Base-by-base conservation (phyloP, 495 filamentous ascomycete genomes). In the Talaromyces thailandensis region DNA sequence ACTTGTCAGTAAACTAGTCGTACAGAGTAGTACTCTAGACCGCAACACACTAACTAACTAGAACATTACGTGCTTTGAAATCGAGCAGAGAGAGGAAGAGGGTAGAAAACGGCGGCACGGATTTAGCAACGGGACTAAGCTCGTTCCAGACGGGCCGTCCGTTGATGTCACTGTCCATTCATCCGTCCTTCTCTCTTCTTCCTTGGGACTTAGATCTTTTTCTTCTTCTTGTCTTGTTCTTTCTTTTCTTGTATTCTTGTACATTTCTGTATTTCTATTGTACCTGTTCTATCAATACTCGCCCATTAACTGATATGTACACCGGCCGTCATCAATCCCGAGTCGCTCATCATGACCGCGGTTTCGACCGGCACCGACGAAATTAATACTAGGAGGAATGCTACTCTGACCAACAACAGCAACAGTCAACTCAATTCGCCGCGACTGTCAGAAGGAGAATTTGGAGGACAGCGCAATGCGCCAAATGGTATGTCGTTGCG, bases 271-370 rank as follows among this genome's bases (percentile, higher is more conserved):
- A 48, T 48, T 21, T 43, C 21, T 63, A 61, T 45, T 61, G 67
- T 65, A 68, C 69, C 16, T 53, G 63, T 63, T 66, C 35, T 64
- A 31, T 32, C 32, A 48, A 6, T 26, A 48, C 52, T 58, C 57
- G 40, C 51, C 59, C 37, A 37, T 61, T 18, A 35, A 29, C 28
- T 23, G 45, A 7, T 50, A 35, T 55, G 51, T 57, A 57, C 55
- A 24, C 29, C 55, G 16, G 12, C 26, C 23, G 23, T 62, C 25
- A 61, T 40, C 56, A 56, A 57, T 64, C 14, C 16, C 60, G 59
- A 62, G 63, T 37, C 52, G 24, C 50, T 56, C 61, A 69, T 63
- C 61, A 73, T 73, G 71, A 64, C 69, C 63, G 68, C 70, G 69
- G 69, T 55, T 68, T 65, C 63, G 67, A 66, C 63, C 64, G 63